Base-by-base conservation (phyloP, 73 alveolate species). In the Paramecium tetraurelia region DNA sequence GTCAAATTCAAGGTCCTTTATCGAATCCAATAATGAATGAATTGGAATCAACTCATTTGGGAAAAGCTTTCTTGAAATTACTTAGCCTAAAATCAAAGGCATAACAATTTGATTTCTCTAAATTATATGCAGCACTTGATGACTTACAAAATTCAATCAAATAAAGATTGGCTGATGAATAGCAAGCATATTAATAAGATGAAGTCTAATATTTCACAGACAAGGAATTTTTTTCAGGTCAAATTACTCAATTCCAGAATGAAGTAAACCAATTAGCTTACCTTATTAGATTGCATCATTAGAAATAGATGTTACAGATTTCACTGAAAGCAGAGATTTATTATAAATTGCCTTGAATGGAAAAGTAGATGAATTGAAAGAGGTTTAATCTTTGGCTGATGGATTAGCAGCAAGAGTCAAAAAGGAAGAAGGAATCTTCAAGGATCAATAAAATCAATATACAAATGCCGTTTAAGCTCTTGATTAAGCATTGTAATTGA, bases 41-140 rank as follows among this genome's bases (percentile, higher is more conserved):
- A 63, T 63, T 63, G 9, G 84, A 63, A 63, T 31, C 44, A 41
- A 41, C 90, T 7, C 90, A 80, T 80, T 80, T 80, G 27, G 90
- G 90, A 0, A 40, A 41, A 80, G 90, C 57, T 2, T 80, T 80
- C 57, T 48, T 80, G 75, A 80, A 63, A 46, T 35, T 80, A 40
- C 16, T 80, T n/a, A 80, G 57, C 12, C 53, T 80, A 27, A 80
- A 80, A 46, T 80, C 90, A 35, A 80, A 80, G 75, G 90, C 90
- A 40, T 46, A 80, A 48, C 44, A 80, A 80, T 80, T 80, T 63
- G 90, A 80, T 80, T 80, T 80, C 72, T 40, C 75, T 21, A 44
- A 80, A 46, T 46, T 80, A 80, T 80, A 31, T 46, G 57, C 70
- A 31, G 90, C 90, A 44, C 31, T 80, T 3, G 90, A 80, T 80